Base-by-base conservation (phyloP, 306 rosid species). In the Rubus parviflorus region DNA sequence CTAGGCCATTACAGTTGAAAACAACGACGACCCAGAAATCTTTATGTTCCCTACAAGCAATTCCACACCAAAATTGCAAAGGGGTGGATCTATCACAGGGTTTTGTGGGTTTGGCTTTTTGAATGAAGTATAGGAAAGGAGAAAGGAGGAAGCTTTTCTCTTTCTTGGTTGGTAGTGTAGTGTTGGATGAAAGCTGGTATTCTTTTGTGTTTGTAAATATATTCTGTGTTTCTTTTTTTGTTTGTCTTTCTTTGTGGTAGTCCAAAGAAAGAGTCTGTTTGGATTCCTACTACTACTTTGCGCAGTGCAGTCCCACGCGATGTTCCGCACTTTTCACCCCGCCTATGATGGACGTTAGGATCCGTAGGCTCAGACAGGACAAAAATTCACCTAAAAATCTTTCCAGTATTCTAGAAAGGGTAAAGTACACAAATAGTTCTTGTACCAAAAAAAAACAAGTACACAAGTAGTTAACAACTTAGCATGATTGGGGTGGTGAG, bases 1-100 rank as follows among this genome's bases (percentile, higher is more conserved):
- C 79, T 70, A 81, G 49, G 70, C 80, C 85, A 86, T 79, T 61
- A 77, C 42, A 73, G n/a, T 47, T 64, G 75, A 69, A 70, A 81
- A 79, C 5, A 71, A 85, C 68, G 66, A 80, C 75, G 88, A 85
- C 87, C 86, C 91, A 85, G 85, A 87, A 86, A 84, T 81, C 75
- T 46, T 45, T 51, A 79, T 85, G 87, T 85, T 79, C 87, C 89
- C 87, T 87, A 87, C 85, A 63, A 70, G 57, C 75, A 30, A 53
- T 81, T 70, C 61, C 78, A 54, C 75, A 60, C 74, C 77, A 62
- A 80, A 60, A 78, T 79, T 67, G 35, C 41, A 41, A 38, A 74
- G 47, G 41, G 53, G 14, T 41, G 83, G 91, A 88, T 87, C 87
- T 87, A 57, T 47, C 75, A 60, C 76, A 79, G 56, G 68, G 73